Evolutionary conservation across 352 stramenopile species (phyloP), one percentile per base, ranked within the genome.

Genomic region (Phytophthora ohioensis): DNA sequence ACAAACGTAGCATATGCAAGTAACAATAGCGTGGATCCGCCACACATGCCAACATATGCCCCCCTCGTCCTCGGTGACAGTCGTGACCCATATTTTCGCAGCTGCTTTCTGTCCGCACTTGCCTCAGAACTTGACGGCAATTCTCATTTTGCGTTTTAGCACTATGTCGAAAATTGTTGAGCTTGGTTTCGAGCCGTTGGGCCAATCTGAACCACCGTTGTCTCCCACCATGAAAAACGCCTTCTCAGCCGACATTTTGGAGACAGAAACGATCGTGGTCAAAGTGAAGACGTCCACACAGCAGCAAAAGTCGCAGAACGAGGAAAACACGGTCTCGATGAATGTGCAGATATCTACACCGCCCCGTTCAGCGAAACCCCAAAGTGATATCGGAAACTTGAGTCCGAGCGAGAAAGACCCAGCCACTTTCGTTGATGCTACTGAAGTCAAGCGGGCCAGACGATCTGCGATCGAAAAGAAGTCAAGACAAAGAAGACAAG

Each of bases 391-490:
- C 13, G 49, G 47, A n/a, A 12, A 48, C 3, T 63, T 69, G 46
- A 69, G 41, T 31, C 67, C 54, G 30, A 66, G 39, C 27, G 61
- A 53, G 12, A 75, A 64, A 31, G 13, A 46, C 11, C 17, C 6
- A 1, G 49, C 41, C 41, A 36, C 5, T 56, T 38, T 52, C 17
- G 57, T 58, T 53, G 60, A 69, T 10, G 3, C 61, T 10, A 43
- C 42, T 41, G 56, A 79, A 41, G 47, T 46, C 30, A 75, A 69
- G 17, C 75, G 80, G 53, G 73, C 76, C 15, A 67, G 78, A 15
- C 75, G 78, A 21, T 83, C 78, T 4, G 80, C 79, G 15, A 88
- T 88, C 41, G 80, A 88, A 64, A 76, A 79, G 61, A 82, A 83
- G 45, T 86, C 73, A 1, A 64, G 66, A 15, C 73, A 78, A 56